These are phyloP conservation scores for Boechera retrofracta DNA, from an alignment of 345 rosid genomes.

Conservation along the genomic window DNA sequence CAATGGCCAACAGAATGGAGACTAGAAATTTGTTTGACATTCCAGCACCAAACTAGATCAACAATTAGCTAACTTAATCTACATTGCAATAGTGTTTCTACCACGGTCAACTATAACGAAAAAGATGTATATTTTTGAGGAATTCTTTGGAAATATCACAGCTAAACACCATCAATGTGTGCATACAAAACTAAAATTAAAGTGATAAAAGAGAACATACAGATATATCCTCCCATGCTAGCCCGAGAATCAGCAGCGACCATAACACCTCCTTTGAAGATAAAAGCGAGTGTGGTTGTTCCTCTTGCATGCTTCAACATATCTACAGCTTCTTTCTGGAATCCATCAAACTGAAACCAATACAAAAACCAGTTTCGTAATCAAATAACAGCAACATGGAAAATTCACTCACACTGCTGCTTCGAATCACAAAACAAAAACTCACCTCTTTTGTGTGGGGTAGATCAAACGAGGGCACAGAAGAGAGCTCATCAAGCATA, in stretches of 20 bases:
- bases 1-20: background rate
- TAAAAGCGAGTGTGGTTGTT: conserved; percentile 96
- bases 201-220: conserved; percentile 51
- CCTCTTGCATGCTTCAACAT: conserved; percentile 98
- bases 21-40: background rate
- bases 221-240: conserved; percentile 99
- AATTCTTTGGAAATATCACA: background rate
- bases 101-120: background rate
- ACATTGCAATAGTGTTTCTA: background rate
- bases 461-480: conserved; percentile 67
- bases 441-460: conserved; percentile 77
- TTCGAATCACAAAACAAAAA: conserved; percentile 12
- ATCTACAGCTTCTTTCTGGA: conserved; percentile 78
- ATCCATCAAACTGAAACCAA: conserved; percentile 82
- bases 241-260: conserved; percentile 99
- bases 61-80: conserved; percentile 20
- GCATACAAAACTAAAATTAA: background rate
- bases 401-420: conserved; percentile 1
- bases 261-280: conserved; percentile 93
- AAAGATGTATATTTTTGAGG: background rate
- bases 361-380: conserved; percentile 19
- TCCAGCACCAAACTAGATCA: conserved; percentile 14
- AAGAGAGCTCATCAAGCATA: conserved; percentile 52
- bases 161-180: conserved; percentile 14
- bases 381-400: background rate